Base-by-base conservation (phyloP, 768 basidiomycete species). In the Kwoniella sp. region DNA sequence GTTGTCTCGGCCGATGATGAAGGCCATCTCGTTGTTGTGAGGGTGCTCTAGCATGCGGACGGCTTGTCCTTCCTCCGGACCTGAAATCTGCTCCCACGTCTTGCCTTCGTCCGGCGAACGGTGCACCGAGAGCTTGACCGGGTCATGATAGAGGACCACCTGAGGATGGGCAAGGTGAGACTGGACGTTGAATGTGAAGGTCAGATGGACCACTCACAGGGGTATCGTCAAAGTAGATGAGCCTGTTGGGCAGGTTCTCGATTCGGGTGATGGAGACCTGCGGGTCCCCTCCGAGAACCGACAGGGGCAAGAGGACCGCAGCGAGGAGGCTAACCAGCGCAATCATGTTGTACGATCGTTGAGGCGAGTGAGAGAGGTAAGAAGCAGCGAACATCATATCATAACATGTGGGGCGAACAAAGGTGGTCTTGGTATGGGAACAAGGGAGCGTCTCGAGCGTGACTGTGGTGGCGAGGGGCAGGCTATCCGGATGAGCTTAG, bases 171-270 rank as follows among this genome's bases (percentile, higher is more conserved):
- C 37, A n/a, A 39, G 45, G n/a, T n/a, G n/a, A 8, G 3, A 19
- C 40, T 36, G 17, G 27, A 36, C 9, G 19, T 49, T 25, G 34
- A 27, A 36, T n/a, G n/a, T 6, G 40, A 22, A 22, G 12, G 27
- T 42, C 31, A 36, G 32, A 10, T 8, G 19, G 14, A 5, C 17
- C 11, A 78, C 85, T 62, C 62, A 92, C 92, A 26, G 84, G 75
- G 6, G 88, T 85, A 76, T 95, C 93, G 57, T 96, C 88, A 76
- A 98, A 95, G 79, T 90, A 96, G 77, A 86, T 87, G 46, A 93
- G 69, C 62, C 80, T 79, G 11, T 81, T 80, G 8, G 90, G 89
- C 29, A 87, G 76, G 71, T 87, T 86, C 41, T 80, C 65, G 73
- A 93, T 88, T 8, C 70, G 53, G 6, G 69, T 76, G 19, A 71